Conservation (phyloP, 192 early-diverging fungal species). For the Linnemannia exigua region DNA sequence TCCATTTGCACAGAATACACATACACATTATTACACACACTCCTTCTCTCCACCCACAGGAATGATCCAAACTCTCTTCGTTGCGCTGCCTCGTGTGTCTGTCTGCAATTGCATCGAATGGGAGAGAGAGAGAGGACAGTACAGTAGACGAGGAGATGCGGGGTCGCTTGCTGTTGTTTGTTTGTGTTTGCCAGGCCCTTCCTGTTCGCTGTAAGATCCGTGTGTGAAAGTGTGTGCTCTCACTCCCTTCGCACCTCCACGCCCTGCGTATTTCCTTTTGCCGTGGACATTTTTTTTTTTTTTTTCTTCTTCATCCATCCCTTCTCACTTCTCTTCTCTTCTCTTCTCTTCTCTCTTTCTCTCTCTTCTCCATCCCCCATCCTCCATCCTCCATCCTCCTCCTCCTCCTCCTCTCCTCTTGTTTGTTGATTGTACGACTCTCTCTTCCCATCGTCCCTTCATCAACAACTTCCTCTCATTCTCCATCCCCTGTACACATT, state of each 20-base stretch:
- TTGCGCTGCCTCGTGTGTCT: neutral
- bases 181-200: neutral
- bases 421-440: neutral
- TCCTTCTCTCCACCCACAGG: neutral
- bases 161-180: neutral
- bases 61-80: neutral
- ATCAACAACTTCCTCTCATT: slow-evolving; percentile 3
- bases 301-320: neutral
- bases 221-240: neutral
- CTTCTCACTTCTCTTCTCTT: neutral
- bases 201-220: neutral
- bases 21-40: too few relatives aligned
- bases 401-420: neutral
- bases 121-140: neutral
- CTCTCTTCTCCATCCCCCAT: neutral
- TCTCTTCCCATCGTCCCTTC: neutral
- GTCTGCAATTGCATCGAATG: neutral
- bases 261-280: neutral
- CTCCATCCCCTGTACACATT: slow-evolving; percentile 1
- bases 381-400: slow-evolving; percentile 6
- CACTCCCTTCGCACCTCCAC: neutral
- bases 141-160: neutral
- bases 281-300: slow-evolving; percentile 4
- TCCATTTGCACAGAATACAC: neutral
- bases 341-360: slow-evolving; percentile 1